Conservation (phyloP, 75 land plant species). For the Isoetes taiwanensis region DNA sequence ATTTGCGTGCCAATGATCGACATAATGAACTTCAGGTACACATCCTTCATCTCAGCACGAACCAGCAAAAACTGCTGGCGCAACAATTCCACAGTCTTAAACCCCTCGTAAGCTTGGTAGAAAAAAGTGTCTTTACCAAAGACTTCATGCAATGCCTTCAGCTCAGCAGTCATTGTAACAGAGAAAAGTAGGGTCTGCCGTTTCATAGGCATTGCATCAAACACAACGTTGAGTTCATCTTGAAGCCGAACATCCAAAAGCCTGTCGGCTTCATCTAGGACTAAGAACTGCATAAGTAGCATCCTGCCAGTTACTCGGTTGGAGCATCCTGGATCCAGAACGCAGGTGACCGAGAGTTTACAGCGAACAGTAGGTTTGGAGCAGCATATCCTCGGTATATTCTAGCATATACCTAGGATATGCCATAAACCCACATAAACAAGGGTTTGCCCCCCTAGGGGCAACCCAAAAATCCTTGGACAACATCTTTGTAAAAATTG, state of each 20-base stretch:
- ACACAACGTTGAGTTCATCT: conserved; percentile 56
- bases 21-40: conserved; percentile 59
- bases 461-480: no score
- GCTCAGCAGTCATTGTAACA: conserved; percentile 83
- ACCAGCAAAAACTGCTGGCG: conserved; percentile 67
- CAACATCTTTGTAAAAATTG: no score
- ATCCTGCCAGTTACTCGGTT: no score
- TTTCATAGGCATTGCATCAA: conserved; percentile 48
- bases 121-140: conserved; percentile 71
- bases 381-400: no score
- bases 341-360: no score
- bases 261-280: conserved; percentile 95
- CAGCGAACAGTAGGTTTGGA: no score
- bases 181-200: conserved; percentile 90
- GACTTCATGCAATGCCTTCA: conserved; percentile 62
- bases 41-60: conserved; percentile 70
- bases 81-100: conserved; percentile 78
- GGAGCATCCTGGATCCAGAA: no score
- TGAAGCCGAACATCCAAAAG: conserved; percentile 90
- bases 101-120: conserved; percentile 88
- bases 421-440: no score
- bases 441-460: no score
- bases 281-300: conserved; percentile 86
- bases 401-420: no score
- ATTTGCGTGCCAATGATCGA: conserved; percentile 48